Percentiles rank a stretch among this genome's conserved stretches.
Evolutionary conservation across 2,329 filamentous ascomycete species (phyloP).

Genomic region (Fusarium subtropicale): DNA sequence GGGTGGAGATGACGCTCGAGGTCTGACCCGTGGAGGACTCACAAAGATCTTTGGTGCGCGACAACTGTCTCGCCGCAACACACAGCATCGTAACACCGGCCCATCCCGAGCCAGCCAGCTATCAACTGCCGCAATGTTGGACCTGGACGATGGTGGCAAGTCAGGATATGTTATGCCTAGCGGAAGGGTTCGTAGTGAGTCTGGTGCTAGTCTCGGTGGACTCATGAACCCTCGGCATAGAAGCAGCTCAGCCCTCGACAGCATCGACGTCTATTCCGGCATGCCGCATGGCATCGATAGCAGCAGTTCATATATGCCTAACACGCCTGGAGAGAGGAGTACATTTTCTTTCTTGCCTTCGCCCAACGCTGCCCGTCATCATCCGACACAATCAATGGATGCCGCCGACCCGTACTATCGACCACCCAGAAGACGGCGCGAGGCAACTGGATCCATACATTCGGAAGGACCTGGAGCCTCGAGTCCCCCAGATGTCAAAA

Average conservation of each 20-base stretch:
- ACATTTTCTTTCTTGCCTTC: constrained; percentile 78
- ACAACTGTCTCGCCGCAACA: constrained; percentile 80
- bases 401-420: constrained; percentile 86
- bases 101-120: constrained; percentile 82
- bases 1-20: constrained; percentile 77
- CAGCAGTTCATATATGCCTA: constrained; percentile 75
- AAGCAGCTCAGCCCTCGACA: constrained; percentile 68
- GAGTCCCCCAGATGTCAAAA: constrained; percentile 50
- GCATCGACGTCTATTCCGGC: constrained; percentile 59
- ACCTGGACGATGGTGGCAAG: constrained; percentile 73
- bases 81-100: constrained; percentile 68
- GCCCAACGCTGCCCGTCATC: constrained; percentile 62
- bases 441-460: constrained; percentile 61
- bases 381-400: constrained; percentile 61
- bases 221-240: constrained; percentile 61
- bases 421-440: constrained; percentile 76
- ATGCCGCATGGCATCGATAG: constrained; percentile 64
- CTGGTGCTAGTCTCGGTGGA: constrained; percentile 67
- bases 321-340: constrained; percentile 77
- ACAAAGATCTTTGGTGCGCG: constrained; percentile 93
- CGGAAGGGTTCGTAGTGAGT: constrained; percentile 70
- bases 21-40: constrained; percentile 82
- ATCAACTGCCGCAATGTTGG: constrained; percentile 84
- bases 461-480: constrained; percentile 50
- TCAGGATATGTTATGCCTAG: constrained; percentile 65